Evolutionary conservation across 306 rosid genomes (phyloP).

Genomic region (Trifolium fragiferum): DNA sequence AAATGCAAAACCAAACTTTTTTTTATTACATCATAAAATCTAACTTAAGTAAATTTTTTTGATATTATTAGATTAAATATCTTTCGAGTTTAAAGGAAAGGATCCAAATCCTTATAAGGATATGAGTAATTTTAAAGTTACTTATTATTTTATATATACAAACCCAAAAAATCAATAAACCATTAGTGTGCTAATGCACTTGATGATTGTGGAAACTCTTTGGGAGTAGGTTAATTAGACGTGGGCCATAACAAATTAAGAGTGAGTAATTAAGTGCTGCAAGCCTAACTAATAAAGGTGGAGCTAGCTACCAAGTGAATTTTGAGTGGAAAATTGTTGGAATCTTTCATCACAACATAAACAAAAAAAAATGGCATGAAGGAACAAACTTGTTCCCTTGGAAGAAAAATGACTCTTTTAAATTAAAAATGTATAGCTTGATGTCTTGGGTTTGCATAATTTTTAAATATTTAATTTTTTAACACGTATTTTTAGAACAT

Average conservation of each 20-base stretch:
- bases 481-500: too few relatives aligned
- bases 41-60: too few relatives aligned
- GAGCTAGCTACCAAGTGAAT: slow-evolving; percentile 20
- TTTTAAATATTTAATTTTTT: too few relatives aligned
- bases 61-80: too few relatives aligned
- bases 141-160: too few relatives aligned
- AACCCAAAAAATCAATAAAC: too few relatives aligned
- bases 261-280: slow-evolving; percentile 12
- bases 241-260: slow-evolving; percentile 19
- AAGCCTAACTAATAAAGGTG: slow-evolving; percentile 37
- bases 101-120: too few relatives aligned
- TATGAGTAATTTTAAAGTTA: too few relatives aligned
- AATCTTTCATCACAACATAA: slow-evolving; percentile 49
- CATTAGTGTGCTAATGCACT: slow-evolving; percentile 19
- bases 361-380: slow-evolving; percentile 12
- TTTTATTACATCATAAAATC: too few relatives aligned
- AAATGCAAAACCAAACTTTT: not conserved
- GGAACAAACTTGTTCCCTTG: slow-evolving; percentile 38
- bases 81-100: too few relatives aligned
- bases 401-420: slow-evolving; percentile 13
- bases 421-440: not conserved
- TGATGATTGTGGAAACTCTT: slow-evolving; percentile 30
- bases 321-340: slow-evolving; percentile 53
- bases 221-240: not conserved
- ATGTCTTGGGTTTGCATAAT: too few relatives aligned